Base-by-base conservation (phyloP, 768 basidiomycete genomes). In the Pulveroboletus sp. region DNA sequence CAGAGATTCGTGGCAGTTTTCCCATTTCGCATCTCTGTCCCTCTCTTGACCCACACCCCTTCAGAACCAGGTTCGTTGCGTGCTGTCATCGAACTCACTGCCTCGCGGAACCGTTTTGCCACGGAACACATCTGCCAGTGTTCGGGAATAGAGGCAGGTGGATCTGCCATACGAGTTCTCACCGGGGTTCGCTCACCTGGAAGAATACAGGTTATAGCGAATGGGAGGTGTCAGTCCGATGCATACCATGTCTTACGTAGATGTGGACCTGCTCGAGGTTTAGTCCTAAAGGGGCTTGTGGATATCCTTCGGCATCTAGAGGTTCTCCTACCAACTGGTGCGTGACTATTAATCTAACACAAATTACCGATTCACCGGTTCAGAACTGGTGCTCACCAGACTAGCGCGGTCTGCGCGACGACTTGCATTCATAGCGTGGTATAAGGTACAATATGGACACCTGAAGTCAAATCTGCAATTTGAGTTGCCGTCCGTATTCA, bases 111-210 rank as follows among this genome's bases (percentile, higher is more conserved):
- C 23, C 72, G 69, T 33, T 74, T 71, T 7, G 78, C 78, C 1
- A 72, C 74, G 46, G 74, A 76, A 61, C 85, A 87, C 74, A 87
- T 74, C 47, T 73, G 66, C 85, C 88, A 90, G 53, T 85, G 72
- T 55, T 79, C 76, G 1, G 85, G 83, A 45, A 90, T 80, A 25
- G 75, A 79, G 11, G 81, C 81, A 0, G 85, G 85, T 8, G 82
- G 71, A 5, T 72, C 75, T 6, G 75, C 66, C 66, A 90, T 75
- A 3, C 87, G 78, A 11, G 81, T 70, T 9, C 79, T 80, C n/a
- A 90, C 87, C 1, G 88, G 88, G 1, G 87, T 80, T 31, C 88
- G 78, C 68, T 90, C 88, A 25, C 87, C 87, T 90, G 50, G 37
- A 39, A 50, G 41, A 37, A 40, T 11, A 29, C 9, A 16, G 21